phyloP scores from a whole-genome alignment of 2,329 filamentous ascomycete species.

The Verticillium klebahnii region DNA sequence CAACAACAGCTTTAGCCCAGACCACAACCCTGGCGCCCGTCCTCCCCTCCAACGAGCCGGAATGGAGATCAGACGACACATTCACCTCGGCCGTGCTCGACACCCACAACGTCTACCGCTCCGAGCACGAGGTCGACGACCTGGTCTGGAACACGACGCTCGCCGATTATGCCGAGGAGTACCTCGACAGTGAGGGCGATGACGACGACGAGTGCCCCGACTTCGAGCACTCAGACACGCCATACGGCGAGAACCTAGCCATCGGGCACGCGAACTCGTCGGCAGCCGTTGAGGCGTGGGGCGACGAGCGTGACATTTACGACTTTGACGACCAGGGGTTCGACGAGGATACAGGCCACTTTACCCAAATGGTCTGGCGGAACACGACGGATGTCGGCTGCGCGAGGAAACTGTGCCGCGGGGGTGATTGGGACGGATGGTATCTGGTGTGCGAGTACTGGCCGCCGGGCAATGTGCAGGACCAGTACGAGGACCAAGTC shows the following conservation, averaged over 20 bases:
- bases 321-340: slow-evolving; percentile 55
- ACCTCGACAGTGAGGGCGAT: slow-evolving; percentile 30
- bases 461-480: slow-evolving; percentile 60
- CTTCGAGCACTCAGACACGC: slow-evolving; percentile 52
- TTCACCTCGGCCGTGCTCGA: slow-evolving; percentile 56
- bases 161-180: slow-evolving; percentile 48
- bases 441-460: slow-evolving; percentile 68
- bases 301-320: slow-evolving; percentile 53
- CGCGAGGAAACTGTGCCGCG: slow-evolving; percentile 23
- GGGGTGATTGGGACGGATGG: slow-evolving; percentile 40
- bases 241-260: slow-evolving; percentile 72
- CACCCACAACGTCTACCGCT: slow-evolving; percentile 62
- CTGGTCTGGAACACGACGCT: slow-evolving; percentile 64
- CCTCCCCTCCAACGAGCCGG: slow-evolving; percentile 11
- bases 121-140: slow-evolving; percentile 53
- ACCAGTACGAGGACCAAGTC: slow-evolving; percentile 36
- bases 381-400: slow-evolving; percentile 56
- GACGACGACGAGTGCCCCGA: slow-evolving; percentile 25
- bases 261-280: slow-evolving; percentile 59
- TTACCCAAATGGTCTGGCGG: slow-evolving; percentile 71
- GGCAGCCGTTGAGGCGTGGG: slow-evolving; percentile 62
- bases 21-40: not conserved
- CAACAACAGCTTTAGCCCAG: not conserved
- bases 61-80: slow-evolving; percentile 25
- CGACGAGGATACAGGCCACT: slow-evolving; percentile 59